These are phyloP conservation scores for Crassisporium funariophilum DNA, from an alignment of 768 basidiomycete genomes.

Conservation along the genomic window DNA sequence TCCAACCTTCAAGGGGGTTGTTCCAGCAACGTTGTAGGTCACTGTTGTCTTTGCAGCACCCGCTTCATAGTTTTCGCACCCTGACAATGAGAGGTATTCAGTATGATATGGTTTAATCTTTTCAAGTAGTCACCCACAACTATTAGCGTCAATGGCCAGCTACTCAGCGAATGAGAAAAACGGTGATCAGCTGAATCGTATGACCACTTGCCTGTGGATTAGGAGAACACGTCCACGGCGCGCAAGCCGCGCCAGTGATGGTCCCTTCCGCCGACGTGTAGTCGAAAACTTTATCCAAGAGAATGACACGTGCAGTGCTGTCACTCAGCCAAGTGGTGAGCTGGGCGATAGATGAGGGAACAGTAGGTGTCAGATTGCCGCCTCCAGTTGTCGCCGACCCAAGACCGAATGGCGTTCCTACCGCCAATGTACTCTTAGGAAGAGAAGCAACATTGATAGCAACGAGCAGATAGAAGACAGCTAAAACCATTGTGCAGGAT, in stretches of 20 bases:
- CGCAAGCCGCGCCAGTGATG: conserved; percentile 17
- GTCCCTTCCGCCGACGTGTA: conserved; percentile 24
- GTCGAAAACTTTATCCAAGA: conserved; percentile 22
- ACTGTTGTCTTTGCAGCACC: conserved; percentile 17
- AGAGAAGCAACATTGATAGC: neutral
- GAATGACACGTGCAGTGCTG: conserved; percentile 23
- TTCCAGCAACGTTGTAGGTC: conserved; percentile 21
- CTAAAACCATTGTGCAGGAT: too few species aligned
- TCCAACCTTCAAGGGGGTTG: conserved; percentile 20
- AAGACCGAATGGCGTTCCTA: conserved; percentile 22
- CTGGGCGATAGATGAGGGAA: conserved; percentile 24
- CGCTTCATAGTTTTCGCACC: conserved; percentile 24
- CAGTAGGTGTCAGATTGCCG: conserved; percentile 19
- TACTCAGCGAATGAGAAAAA: neutral
- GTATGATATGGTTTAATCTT: too few species aligned
- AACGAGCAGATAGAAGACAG: too few species aligned
- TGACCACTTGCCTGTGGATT: conserved; percentile 25
- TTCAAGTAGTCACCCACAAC: conserved; percentile 9
- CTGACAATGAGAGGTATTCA: too few species aligned
- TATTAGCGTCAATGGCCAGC: conserved; percentile 15
- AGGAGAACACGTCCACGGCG: conserved; percentile 26
- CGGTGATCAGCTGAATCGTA: neutral
- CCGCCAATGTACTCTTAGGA: conserved; percentile 6
- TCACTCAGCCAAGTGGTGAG: conserved; percentile 27
- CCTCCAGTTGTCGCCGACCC: conserved; percentile 26